Percentiles rank a stretch among this genome's conserved stretches.
phyloP scores from a whole-genome alignment of 1,284 basidiomycete genomes.

The Malassezia psittaci region DNA sequence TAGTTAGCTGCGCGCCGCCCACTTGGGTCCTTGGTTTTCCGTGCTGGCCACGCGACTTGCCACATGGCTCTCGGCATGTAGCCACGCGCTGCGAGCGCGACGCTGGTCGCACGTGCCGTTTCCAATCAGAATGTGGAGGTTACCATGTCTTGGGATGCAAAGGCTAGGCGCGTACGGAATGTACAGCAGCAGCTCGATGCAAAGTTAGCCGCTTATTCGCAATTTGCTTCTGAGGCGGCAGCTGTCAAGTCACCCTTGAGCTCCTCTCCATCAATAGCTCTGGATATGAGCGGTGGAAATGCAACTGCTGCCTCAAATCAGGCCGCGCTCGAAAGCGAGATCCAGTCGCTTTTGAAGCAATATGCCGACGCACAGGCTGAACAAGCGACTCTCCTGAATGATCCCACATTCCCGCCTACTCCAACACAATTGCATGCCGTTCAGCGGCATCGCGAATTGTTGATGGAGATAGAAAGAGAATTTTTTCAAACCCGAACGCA shows the following conservation, averaged over 20 bases:
- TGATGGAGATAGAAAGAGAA: slow-evolving; percentile 76
- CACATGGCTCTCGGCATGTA: background rate
- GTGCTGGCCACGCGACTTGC: background rate
- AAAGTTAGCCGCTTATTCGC: slow-evolving; percentile 9
- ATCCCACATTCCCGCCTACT: slow-evolving; percentile 64
- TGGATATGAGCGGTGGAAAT: slow-evolving; percentile 10
- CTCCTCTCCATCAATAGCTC: background rate
- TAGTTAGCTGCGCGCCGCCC: background rate
- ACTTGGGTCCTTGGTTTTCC: background rate
- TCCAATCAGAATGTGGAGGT: background rate
- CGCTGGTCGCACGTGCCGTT: background rate
- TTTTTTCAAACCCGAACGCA: slow-evolving; percentile 30
- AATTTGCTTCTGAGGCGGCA: slow-evolving; percentile 6
- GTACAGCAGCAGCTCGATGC: slow-evolving; percentile 15
- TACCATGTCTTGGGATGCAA: slow-evolving; percentile 16
- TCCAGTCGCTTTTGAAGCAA: slow-evolving; percentile 64
- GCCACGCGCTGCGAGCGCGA: no score
- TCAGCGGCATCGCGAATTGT: slow-evolving; percentile 77
- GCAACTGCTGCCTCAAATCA: background rate
- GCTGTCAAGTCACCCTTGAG: background rate
- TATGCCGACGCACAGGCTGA: slow-evolving; percentile 42
- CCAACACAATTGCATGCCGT: slow-evolving; percentile 77
- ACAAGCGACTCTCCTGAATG: slow-evolving; percentile 57
- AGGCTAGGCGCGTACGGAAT: slow-evolving; percentile 12
- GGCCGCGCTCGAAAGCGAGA: slow-evolving; percentile 59